These are phyloP conservation scores for Psidium friedrichsthalianum DNA, from an alignment of 345 rosid species.

Conservation along the genomic window DNA sequence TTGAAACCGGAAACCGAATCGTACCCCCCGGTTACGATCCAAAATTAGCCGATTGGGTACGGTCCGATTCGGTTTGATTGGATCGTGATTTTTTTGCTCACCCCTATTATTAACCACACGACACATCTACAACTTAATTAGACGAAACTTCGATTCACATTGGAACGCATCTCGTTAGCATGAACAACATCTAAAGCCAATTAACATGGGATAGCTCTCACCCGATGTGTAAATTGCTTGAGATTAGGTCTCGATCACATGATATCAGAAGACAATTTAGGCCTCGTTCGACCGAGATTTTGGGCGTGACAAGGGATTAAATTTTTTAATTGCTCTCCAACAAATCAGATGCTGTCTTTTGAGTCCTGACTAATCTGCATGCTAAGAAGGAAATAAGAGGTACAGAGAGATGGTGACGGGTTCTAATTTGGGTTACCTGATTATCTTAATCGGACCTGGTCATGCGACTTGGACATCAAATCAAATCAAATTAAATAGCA, in stretches of 20 bases:
- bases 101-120: no score
- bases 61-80: no score
- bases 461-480: neutral
- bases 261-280: neutral
- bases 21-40: no score
- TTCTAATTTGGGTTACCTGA: neutral
- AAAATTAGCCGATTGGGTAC: no score
- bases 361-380: neutral
- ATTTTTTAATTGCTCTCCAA: neutral
- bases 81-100: no score
- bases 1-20: no score
- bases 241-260: neutral
- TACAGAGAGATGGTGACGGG: neutral
- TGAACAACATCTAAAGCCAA: neutral
- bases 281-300: neutral
- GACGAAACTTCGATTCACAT: fast-evolving
- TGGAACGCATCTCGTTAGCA: neutral
- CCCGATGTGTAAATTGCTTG: neutral
- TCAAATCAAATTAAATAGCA: neutral
- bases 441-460: neutral
- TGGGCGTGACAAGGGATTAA: neutral
- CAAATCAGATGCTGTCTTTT: neutral
- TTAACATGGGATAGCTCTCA: fast-evolving
- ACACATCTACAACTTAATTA: fast-evolving
- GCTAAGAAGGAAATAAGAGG: neutral